Conservation (phyloP, 1,284 basidiomycete species). For the Malassezia slooffiae region DNA sequence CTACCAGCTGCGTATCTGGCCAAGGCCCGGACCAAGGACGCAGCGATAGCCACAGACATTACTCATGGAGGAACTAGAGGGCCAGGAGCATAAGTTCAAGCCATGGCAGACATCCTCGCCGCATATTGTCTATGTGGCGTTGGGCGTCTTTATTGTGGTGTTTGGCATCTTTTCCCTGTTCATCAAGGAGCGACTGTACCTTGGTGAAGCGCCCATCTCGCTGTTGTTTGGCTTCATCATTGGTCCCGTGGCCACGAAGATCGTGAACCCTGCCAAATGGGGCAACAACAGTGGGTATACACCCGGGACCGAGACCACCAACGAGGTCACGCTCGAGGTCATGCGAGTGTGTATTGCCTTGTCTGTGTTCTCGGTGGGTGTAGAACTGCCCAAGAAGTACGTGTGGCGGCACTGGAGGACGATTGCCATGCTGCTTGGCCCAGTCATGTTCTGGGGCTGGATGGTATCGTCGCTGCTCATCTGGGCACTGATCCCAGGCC, state of each 20-base stretch:
- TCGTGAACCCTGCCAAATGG: constrained; percentile 82
- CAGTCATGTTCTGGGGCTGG: constrained; percentile 79
- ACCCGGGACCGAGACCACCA: constrained; percentile 59
- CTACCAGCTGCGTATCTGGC: too few species aligned
- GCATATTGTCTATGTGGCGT: constrained; percentile 40
- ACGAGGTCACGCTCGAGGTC: constrained; percentile 57
- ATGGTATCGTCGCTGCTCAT: constrained; percentile 59
- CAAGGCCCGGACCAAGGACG: too few species aligned
- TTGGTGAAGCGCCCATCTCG: constrained; percentile 92
- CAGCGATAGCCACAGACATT: too few species aligned
- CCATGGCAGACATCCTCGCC: constrained; percentile 42
- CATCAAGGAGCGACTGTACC: constrained; percentile 82
- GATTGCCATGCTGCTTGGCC: constrained; percentile 70
- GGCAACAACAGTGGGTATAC: constrained; percentile 52
- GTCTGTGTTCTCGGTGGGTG: constrained; percentile 94
- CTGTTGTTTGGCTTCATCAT: constrained; percentile 90
- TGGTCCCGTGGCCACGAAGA: constrained; percentile 64
- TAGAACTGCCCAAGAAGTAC: constrained; percentile 55
- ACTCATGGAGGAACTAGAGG: constrained; percentile 9
- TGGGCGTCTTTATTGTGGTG: constrained; percentile 47
- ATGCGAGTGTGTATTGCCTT: constrained; percentile 92
- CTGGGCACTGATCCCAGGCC: constrained; percentile 30
- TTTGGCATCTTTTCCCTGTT: constrained; percentile 91
- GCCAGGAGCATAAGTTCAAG: constrained; percentile 21
- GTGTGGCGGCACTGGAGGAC: constrained; percentile 82